Percentiles rank a stretch among this genome's conserved stretches.
Evolutionary conservation across 169 alveolate species (phyloP).

Genomic region (Ichthyophthirius multifiliis): DNA sequence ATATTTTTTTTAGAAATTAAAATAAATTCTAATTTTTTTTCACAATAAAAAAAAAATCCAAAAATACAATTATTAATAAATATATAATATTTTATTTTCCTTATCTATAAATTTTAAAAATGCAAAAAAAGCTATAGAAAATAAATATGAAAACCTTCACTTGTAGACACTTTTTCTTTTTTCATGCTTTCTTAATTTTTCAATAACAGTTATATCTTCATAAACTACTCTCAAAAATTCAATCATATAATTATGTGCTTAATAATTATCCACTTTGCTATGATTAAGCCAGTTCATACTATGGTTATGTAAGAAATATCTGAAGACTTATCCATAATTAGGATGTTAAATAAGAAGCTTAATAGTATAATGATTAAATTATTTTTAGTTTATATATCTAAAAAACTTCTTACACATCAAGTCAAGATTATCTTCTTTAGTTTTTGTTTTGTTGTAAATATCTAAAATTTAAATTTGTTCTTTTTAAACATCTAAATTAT

Average conservation of each 20-base stretch:
- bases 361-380: not conserved
- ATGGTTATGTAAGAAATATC: not conserved
- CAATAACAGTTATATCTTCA: not conserved
- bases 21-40: too few species aligned
- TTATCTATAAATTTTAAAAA: too few species aligned
- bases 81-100: too few species aligned
- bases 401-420: not conserved
- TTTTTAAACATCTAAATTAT: not conserved
- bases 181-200: constrained; percentile 2
- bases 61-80: too few species aligned
- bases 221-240: not conserved
- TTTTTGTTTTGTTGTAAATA: not conserved
- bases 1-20: too few species aligned
- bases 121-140: too few species aligned
- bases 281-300: not conserved
- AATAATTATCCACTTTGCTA: not conserved
- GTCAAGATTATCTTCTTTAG: not conserved
- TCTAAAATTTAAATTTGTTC: not conserved
- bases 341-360: not conserved
- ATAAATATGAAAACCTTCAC: too few species aligned
- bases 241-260: not conserved
- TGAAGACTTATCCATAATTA: not conserved
- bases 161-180: not conserved
- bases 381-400: not conserved
- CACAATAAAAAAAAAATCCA: too few species aligned